A percentile compares a stretch with the other conserved stretches of the same genome.
Conservation (phyloP, 2,329 filamentous ascomycete genomes). For the Arthrobotrys pseudoclavata region DNA sequence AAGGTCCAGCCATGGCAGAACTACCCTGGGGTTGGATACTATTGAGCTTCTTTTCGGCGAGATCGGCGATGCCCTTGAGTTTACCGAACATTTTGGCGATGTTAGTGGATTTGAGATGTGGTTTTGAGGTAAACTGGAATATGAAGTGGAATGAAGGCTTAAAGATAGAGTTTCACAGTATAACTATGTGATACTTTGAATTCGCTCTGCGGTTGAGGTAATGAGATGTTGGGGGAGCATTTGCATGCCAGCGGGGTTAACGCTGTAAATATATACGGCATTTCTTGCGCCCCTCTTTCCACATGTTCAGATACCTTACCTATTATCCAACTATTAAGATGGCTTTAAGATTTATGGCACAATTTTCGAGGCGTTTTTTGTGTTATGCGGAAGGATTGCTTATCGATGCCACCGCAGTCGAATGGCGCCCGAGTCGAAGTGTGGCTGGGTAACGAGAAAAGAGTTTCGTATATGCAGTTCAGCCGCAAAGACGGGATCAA, state of each 20-base stretch:
- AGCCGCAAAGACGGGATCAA: conserved; percentile 50
- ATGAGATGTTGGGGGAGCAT: neutral
- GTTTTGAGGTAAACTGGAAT: neutral
- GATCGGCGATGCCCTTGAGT: conserved; percentile 35
- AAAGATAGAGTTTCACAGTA: conserved; percentile 16
- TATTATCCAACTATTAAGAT: neutral
- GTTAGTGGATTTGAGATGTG: neutral
- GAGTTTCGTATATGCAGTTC: conserved; percentile 42
- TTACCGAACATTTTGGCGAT: conserved; percentile 49
- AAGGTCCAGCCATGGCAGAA: conserved; percentile 24
- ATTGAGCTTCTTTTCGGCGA: conserved; percentile 29
- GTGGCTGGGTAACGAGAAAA: conserved; percentile 8
- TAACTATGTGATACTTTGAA: neutral
- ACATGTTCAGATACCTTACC: conserved; percentile 14
- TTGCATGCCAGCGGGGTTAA: neutral
- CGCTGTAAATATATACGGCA: conserved; percentile 13
- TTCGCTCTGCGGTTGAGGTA: neutral
- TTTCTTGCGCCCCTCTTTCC: neutral
- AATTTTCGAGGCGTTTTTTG: neutral
- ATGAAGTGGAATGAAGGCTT: conserved; percentile 3
- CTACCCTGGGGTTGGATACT: conserved; percentile 21
- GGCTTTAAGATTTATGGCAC: conserved; percentile 2
- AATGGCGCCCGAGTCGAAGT: conserved; percentile 1
- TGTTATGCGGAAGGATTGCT: conserved; percentile 17
- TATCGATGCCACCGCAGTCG: neutral